Evolutionary conservation across 306 rosid species (phyloP).

Genomic region (Sesbania bispinosa): DNA sequence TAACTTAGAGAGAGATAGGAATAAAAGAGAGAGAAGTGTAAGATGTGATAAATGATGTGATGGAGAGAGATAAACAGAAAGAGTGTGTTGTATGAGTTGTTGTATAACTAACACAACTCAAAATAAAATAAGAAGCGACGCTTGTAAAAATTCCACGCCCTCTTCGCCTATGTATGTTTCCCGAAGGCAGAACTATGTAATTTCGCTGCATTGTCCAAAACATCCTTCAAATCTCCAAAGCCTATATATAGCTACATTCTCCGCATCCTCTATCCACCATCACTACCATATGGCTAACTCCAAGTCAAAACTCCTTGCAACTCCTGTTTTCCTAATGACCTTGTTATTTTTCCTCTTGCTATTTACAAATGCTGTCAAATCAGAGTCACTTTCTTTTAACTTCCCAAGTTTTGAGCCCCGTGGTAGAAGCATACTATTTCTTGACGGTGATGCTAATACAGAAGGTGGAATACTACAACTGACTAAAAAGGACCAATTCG

Average conservation of each 20-base stretch:
- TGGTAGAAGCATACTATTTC: fast-evolving
- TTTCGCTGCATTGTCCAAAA: too few relatives aligned
- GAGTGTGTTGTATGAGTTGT: too few relatives aligned
- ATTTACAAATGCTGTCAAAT: neutral
- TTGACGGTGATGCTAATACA: neutral
- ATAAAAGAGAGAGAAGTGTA: too few relatives aligned
- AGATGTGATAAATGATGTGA: too few relatives aligned
- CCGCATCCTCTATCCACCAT: neutral
- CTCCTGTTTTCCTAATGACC: neutral
- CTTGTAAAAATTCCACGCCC: too few relatives aligned
- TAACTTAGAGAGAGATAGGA: too few relatives aligned
- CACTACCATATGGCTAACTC: slow-evolving; percentile 21
- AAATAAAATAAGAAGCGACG: too few relatives aligned
- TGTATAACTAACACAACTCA: too few relatives aligned
- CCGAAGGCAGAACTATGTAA: too few relatives aligned
- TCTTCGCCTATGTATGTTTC: too few relatives aligned
- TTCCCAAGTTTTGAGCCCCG: neutral
- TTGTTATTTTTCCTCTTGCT: neutral
- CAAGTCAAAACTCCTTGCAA: neutral
- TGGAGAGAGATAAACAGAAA: too few relatives aligned
- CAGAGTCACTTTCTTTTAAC: slow-evolving; percentile 13
- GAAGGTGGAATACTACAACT: neutral
- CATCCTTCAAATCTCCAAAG: neutral
- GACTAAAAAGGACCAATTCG: slow-evolving; percentile 4
- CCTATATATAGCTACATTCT: slow-evolving; percentile 15